Evolutionary conservation across 2,329 filamentous ascomycete genomes (phyloP), one percentile per base, ranked within the genome.

Genomic region (Lasiodiplodia hormozganensis): DNA sequence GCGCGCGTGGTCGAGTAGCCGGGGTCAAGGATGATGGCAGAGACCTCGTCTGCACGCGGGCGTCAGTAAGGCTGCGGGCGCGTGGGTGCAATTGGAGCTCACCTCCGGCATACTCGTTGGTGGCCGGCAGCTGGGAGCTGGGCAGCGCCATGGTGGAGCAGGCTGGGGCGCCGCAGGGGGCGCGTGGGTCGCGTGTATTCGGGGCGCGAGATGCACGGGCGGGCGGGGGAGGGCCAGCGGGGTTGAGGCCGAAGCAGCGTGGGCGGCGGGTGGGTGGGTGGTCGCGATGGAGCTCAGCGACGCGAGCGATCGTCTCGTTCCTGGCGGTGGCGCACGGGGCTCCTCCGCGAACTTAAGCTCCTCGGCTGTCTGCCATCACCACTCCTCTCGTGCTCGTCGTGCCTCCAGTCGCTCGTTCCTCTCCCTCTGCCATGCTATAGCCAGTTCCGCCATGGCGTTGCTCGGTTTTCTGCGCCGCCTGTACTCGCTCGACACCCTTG

Each of bases 1-100:
- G 94, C 96, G 81, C 96, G 94, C 51, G 92, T 94, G 73, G 89
- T 91, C 77, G 92, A 93, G 83, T 94, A 97, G 70, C 96, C 96
- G 3, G 96, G 92, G 78, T 99, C 96, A 77, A 99, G 92, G 47
- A 99, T 93, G 74, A 99, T 92, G 65, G 96, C 96, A 43, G 94
- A 96, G 72, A 99, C 94, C 84, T 99, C 96, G 85, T 99, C 96
- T 97, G 60, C 38, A 36, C 3, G 31, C 16, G 10, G 25, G 34
- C 7, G 54, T 69, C 52, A 65, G 62, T 28, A 36, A 10, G 43
- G 23, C 36, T 18, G 18, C 64, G 31, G 28, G 31, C 16, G n/a
- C 43, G 40, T 23, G 36, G 14, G 40, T 14, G 25, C 65, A 67
- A 67, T 52, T 40, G 54, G 21, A 69, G 52, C 62, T 65, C 75